Percentiles rank a stretch among this genome's conserved stretches.
Evolutionary conservation across 176 grass and related monocot genomes (phyloP).

Genomic region (Leersia perrieri): DNA sequence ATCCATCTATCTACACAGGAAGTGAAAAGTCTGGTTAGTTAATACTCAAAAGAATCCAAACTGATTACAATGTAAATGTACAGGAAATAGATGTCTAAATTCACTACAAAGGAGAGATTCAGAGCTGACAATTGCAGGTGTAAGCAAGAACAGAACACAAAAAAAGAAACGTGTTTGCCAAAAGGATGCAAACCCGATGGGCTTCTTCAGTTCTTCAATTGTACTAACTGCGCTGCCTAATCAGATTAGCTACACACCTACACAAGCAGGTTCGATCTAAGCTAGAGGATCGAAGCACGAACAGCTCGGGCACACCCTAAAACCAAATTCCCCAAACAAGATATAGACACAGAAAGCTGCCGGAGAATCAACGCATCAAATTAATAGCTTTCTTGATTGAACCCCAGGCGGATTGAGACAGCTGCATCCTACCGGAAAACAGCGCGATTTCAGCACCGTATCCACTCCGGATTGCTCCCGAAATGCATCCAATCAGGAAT

Average conservation of each 20-base stretch:
- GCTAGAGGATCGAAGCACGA: neutral
- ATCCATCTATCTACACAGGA: constrained; percentile 51
- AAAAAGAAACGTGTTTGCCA: neutral
- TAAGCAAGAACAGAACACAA: neutral
- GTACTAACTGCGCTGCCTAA: neutral
- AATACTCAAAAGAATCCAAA: neutral
- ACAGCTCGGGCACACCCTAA: neutral
- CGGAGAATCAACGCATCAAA: neutral
- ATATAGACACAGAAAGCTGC: neutral
- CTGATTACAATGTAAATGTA: neutral
- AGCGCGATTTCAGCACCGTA: neutral
- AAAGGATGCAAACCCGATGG: neutral
- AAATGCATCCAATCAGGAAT: neutral
- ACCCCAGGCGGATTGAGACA: neutral
- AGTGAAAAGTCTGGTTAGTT: neutral
- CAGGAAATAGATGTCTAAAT: neutral
- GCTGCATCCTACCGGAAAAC: neutral
- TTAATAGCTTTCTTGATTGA: neutral
- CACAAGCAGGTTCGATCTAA: neutral
- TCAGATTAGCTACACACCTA: neutral
- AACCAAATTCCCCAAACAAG: neutral
- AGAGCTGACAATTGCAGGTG: neutral
- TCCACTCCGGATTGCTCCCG: neutral
- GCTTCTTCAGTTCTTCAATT: neutral
- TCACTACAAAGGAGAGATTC: neutral